A percentile compares a stretch with the other conserved stretches of the same genome.
These are phyloP conservation scores for Phytophthora ramorum DNA, from an alignment of 352 stramenopile species.

Conservation along the genomic window DNA sequence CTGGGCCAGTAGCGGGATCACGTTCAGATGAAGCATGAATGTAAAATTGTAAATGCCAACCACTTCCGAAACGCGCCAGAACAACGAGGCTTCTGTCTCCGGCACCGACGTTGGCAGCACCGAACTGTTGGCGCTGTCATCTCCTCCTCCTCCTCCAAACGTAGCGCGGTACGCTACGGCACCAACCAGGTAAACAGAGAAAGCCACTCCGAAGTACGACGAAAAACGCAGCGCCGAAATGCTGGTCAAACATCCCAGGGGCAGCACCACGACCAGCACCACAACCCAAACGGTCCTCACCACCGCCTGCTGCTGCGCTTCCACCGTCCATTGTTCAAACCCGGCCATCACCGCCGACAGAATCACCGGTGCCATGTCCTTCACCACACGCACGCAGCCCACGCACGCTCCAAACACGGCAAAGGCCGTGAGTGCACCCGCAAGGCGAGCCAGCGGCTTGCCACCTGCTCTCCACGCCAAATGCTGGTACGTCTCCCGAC, in stretches of 20 bases:
- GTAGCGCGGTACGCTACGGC: slow-evolving; percentile 65
- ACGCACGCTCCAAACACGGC: slow-evolving; percentile 83
- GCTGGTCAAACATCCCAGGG: slow-evolving; percentile 71
- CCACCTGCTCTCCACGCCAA: slow-evolving; percentile 65
- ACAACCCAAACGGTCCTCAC: slow-evolving; percentile 56
- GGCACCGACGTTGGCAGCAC: neutral
- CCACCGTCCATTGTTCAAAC: slow-evolving; percentile 31
- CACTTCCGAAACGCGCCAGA: slow-evolving; percentile 63
- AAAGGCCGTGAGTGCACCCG: slow-evolving; percentile 70
- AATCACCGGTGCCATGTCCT: slow-evolving; percentile 76
- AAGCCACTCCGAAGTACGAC: slow-evolving; percentile 75
- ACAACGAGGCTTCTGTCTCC: slow-evolving; percentile 24
- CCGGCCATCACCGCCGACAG: slow-evolving; percentile 31
- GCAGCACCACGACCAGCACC: slow-evolving; percentile 69
- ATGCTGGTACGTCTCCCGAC: slow-evolving; percentile 69
- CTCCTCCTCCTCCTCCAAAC: slow-evolving; percentile 20
- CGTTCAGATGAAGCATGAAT: slow-evolving; percentile 85
- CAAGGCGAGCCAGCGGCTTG: slow-evolving; percentile 52
- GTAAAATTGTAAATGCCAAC: slow-evolving; percentile 88
- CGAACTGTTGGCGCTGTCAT: neutral
- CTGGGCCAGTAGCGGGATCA: slow-evolving; percentile 74
- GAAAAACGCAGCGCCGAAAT: slow-evolving; percentile 79
- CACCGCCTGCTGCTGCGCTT: slow-evolving; percentile 48
- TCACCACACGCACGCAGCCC: slow-evolving; percentile 72
- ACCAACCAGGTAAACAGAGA: slow-evolving; percentile 73